Percentiles rank a stretch among this genome's conserved stretches.
phyloP scores from a whole-genome alignment of 257 asterid species.

The Salvia splendens region DNA sequence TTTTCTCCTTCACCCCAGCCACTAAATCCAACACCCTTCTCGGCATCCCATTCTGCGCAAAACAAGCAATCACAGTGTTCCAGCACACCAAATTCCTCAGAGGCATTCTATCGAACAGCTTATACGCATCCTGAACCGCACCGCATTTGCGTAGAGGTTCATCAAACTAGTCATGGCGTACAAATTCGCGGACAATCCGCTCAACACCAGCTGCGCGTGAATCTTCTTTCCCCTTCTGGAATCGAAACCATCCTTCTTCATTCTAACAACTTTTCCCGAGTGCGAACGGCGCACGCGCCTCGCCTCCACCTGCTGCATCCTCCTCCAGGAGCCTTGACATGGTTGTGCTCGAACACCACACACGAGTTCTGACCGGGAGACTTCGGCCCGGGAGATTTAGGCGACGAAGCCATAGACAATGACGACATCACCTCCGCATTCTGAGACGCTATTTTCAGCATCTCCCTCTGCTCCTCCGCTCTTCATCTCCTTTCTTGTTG shows the following conservation, averaged over 20 bases:
- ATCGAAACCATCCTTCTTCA: slow-evolving; percentile 62
- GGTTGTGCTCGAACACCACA: too few species aligned
- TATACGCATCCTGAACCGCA: slow-evolving; percentile 57
- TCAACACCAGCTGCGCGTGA: slow-evolving; percentile 71
- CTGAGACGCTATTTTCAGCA: slow-evolving; percentile 69
- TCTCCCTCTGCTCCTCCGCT: slow-evolving; percentile 81
- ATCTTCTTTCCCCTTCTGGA: slow-evolving; percentile 62
- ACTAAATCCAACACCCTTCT: slow-evolving; percentile 59
- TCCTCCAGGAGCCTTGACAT: slow-evolving; percentile 73
- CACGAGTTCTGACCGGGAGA: too few species aligned
- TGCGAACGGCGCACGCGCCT: slow-evolving; percentile 66
- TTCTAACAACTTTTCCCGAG: slow-evolving; percentile 73
- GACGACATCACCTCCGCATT: slow-evolving; percentile 71
- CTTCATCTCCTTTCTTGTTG: too few species aligned
- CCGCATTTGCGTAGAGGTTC: slow-evolving; percentile 78
- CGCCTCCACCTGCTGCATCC: slow-evolving; percentile 52
- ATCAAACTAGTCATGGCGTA: slow-evolving; percentile 66
- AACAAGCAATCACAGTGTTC: slow-evolving; percentile 79
- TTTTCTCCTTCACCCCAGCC: slow-evolving; percentile 56
- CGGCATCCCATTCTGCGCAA: slow-evolving; percentile 72
- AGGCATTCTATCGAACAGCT: slow-evolving; percentile 88
- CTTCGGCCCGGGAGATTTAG: slow-evolving; percentile 52
- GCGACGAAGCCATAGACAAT: slow-evolving; percentile 48
- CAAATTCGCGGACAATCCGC: slow-evolving; percentile 56
- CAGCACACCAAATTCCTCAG: slow-evolving; percentile 79